phyloP scores from a whole-genome alignment of 2,329 filamentous ascomycete species.

The Stenocarpella maydis region DNA sequence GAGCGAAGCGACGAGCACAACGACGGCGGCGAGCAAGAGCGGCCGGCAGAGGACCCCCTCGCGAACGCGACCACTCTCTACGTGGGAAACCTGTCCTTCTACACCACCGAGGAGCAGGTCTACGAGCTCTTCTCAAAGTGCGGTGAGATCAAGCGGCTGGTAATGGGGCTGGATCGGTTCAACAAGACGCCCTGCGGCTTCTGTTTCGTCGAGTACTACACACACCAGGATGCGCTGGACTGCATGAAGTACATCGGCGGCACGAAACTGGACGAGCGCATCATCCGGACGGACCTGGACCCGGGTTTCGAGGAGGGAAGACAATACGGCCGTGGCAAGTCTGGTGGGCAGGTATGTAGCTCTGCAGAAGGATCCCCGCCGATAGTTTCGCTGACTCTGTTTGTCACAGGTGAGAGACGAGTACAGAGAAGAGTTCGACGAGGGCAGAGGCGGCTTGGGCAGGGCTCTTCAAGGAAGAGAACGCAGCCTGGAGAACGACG shows the following conservation, averaged over 20 bases:
- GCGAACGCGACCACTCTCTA: slow-evolving; percentile 93
- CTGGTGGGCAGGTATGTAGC: slow-evolving; percentile 74
- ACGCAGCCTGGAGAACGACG: slow-evolving; percentile 60
- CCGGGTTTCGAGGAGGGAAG: slow-evolving; percentile 95
- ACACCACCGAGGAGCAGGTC: slow-evolving; percentile 98
- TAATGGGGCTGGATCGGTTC: slow-evolving; percentile 98
- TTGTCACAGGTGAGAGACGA: slow-evolving; percentile 79
- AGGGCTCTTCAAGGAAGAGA: slow-evolving; percentile 65
- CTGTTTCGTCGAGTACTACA: slow-evolving; percentile 99
- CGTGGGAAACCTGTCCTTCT: slow-evolving; percentile 97
- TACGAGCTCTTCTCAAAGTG: slow-evolving; percentile 96
- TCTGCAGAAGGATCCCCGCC: not conserved
- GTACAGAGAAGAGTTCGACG: slow-evolving; percentile 96
- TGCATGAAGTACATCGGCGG: slow-evolving; percentile 99
- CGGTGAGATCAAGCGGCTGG: slow-evolving; percentile 95
- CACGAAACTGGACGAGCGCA: slow-evolving; percentile 95
- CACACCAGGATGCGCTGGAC: slow-evolving; percentile 93
- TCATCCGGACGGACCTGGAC: slow-evolving; percentile 94
- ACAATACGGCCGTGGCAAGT: slow-evolving; percentile 95
- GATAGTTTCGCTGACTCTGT: not conserved
- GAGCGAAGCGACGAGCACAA: slow-evolving; percentile 64
- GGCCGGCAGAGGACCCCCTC: slow-evolving; percentile 77
- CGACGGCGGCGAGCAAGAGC: slow-evolving; percentile 53
- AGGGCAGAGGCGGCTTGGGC: slow-evolving; percentile 89
- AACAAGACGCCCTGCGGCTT: slow-evolving; percentile 98